These are phyloP conservation scores for Starmerella lactis-condensi DNA, from an alignment of 805 yeast genomes.

Conservation along the genomic window DNA sequence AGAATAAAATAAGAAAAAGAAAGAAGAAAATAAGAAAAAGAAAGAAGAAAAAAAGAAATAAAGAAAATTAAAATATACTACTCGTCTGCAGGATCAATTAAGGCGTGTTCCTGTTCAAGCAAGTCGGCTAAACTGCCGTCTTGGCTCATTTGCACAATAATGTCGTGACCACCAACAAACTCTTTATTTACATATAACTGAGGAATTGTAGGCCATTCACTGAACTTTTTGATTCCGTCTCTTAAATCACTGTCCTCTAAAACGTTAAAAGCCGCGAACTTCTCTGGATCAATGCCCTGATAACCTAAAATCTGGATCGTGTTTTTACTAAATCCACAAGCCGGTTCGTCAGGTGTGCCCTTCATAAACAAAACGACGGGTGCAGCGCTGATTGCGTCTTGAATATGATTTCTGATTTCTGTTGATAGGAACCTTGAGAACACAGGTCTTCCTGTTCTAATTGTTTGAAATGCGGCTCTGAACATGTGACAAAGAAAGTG, in stretches of 20 bases:
- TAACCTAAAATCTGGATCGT: conserved; percentile 85
- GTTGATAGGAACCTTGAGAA: conserved; percentile 39
- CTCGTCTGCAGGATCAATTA: conserved; percentile 35
- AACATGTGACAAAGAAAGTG: too few relatives aligned
- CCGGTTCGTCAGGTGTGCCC: conserved; percentile 95
- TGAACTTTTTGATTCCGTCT: conserved; percentile 85
- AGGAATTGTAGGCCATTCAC: conserved; percentile 97
- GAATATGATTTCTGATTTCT: conserved; percentile 70
- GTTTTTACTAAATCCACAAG: conserved; percentile 93
- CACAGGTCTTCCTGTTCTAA: too few relatives aligned
- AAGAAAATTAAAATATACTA: neutral
- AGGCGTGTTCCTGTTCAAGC: conserved; percentile 57
- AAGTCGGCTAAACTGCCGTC: conserved; percentile 77
- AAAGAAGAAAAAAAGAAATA: neutral
- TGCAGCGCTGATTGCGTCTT: conserved; percentile 67
- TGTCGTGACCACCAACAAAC: conserved; percentile 95
- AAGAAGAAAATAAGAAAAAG: neutral
- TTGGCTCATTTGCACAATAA: conserved; percentile 69
- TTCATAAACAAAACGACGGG: conserved; percentile 96
- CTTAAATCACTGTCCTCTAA: conserved; percentile 87
- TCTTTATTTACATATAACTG: conserved; percentile 78
- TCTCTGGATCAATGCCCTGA: conserved; percentile 90
- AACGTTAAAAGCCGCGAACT: conserved; percentile 94
- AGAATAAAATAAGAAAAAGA: neutral
- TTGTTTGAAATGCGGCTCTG: too few relatives aligned